These are phyloP conservation scores for Pterulicium gracile DNA, from an alignment of 1,284 basidiomycete species.

Conservation along the genomic window DNA sequence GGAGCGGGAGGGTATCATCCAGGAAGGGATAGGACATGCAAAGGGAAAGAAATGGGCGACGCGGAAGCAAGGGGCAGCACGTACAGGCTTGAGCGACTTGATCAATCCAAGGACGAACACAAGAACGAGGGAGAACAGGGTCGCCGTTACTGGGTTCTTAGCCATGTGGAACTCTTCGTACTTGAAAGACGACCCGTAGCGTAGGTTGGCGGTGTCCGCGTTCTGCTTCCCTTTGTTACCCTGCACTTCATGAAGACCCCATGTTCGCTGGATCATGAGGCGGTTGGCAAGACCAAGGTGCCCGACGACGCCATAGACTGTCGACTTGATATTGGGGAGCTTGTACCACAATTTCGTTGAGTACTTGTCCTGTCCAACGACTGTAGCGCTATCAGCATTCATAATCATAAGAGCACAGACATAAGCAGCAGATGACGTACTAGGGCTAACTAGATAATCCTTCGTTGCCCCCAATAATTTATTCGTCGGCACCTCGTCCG, in stretches of 20 bases:
- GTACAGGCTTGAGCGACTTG: constrained; percentile 1
- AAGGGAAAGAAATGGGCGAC: no score
- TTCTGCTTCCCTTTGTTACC: no score
- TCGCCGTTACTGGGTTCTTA: neutral
- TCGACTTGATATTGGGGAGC: neutral
- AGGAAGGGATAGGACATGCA: no score
- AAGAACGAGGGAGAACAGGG: constrained; percentile 9
- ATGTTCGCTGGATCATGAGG: neutral
- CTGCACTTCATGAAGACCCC: neutral
- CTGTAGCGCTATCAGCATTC: no score
- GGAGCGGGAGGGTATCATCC: no score
- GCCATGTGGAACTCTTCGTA: neutral
- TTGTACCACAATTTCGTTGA: neutral
- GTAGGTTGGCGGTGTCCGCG: neutral
- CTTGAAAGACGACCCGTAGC: neutral
- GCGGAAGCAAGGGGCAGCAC: neutral
- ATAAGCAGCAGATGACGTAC: no score
- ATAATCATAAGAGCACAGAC: no score
- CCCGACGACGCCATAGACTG: neutral
- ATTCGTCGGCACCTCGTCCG: neutral
- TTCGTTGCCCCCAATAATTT: neutral
- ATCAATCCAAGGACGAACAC: constrained; percentile 11
- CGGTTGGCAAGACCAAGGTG: neutral
- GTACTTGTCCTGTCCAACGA: neutral
- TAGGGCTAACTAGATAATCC: neutral